These are phyloP conservation scores for Phytophthora hybrid DNA, from an alignment of 352 stramenopile genomes.

Conservation along the genomic window DNA sequence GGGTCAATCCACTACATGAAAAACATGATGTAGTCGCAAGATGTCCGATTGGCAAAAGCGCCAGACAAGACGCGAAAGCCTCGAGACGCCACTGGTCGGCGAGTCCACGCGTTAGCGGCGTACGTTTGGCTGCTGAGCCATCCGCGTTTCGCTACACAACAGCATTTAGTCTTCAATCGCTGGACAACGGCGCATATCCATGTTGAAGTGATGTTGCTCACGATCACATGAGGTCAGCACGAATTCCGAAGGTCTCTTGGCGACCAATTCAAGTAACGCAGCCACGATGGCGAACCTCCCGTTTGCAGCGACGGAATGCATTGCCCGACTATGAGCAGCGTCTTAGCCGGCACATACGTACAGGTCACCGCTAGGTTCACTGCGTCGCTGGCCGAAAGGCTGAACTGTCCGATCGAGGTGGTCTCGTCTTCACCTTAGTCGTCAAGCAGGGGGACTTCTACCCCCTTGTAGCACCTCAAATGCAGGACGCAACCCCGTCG, in stretches of 20 bases:
- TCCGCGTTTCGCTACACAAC: neutral
- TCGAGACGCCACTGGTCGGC: neutral
- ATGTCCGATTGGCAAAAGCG: neutral
- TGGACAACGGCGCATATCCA: neutral
- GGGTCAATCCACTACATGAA: neutral
- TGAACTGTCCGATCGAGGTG: neutral
- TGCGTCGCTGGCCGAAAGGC: neutral
- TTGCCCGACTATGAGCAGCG: neutral
- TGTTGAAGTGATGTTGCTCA: constrained; percentile 9
- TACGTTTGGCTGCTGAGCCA: neutral
- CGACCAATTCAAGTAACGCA: neutral
- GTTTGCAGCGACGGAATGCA: neutral
- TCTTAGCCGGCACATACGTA: neutral
- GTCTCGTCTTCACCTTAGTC: neutral
- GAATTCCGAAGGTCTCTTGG: neutral
- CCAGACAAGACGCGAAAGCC: neutral
- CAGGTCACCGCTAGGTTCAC: constrained; percentile 1
- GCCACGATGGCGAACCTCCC: neutral
- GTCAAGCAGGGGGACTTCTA: neutral
- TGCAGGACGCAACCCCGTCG: neutral
- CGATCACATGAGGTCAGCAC: neutral
- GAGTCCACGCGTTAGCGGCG: neutral
- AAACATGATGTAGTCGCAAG: neutral
- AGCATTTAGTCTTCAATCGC: neutral
- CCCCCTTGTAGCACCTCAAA: neutral